A percentile compares a stretch with the other conserved stretches of the same genome.
These are phyloP conservation scores for Silybum marianum DNA, from an alignment of 129 eudicot species.

Conservation along the genomic window DNA sequence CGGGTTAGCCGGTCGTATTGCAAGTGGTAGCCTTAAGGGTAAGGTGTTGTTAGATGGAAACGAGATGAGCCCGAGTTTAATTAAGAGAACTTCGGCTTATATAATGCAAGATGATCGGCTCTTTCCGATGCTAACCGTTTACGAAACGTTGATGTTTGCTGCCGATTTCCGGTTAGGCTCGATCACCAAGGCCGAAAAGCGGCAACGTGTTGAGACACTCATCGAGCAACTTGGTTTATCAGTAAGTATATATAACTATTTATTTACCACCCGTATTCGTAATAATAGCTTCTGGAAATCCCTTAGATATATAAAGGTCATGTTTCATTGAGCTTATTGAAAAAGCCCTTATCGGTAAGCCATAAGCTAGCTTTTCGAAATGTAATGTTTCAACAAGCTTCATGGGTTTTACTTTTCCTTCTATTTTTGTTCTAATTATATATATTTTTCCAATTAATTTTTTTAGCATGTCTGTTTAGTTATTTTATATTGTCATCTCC, in stretches of 20 bases:
- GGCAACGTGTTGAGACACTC: constrained; percentile 59
- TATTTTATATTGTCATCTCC: background rate
- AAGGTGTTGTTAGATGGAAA: constrained; percentile 66
- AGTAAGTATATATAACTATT: constrained; percentile 42
- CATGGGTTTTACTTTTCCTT: background rate
- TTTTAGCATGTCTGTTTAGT: background rate
- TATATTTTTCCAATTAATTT: background rate
- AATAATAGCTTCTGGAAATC: too few relatives aligned
- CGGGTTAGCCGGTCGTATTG: constrained; percentile 79
- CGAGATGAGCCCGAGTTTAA: constrained; percentile 64
- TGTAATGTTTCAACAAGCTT: background rate
- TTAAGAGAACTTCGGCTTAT: constrained; percentile 74
- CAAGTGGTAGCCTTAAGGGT: constrained; percentile 77
- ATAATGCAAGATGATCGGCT: constrained; percentile 87
- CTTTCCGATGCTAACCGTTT: constrained; percentile 78
- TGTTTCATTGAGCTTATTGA: background rate
- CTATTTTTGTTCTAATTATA: background rate
- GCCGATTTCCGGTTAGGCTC: constrained; percentile 78
- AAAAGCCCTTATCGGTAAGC: background rate
- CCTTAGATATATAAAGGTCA: too few relatives aligned
- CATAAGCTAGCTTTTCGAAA: background rate
- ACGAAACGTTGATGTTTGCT: constrained; percentile 75
- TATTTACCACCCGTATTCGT: background rate
- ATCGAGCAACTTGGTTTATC: constrained; percentile 80
- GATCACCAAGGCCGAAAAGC: constrained; percentile 57